These are phyloP conservation scores for Trametes sanguinea DNA, from an alignment of 768 basidiomycete genomes.

Conservation along the genomic window DNA sequence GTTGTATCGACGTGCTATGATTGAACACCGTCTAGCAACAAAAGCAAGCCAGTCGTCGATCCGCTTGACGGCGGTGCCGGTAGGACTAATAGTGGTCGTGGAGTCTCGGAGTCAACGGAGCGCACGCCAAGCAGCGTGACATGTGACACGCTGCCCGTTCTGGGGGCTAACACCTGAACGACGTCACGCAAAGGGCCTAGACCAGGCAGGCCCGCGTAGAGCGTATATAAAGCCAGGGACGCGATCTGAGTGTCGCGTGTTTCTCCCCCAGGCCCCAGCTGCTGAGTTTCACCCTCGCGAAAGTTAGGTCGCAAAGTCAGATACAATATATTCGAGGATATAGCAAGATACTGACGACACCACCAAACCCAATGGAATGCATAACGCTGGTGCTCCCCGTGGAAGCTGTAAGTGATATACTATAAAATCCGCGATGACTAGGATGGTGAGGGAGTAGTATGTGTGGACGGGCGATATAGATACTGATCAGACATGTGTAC, in stretches of 20 bases:
- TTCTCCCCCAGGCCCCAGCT: background rate
- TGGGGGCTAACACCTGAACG: background rate
- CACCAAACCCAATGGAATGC: constrained; percentile 16
- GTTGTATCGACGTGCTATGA: too few relatives aligned
- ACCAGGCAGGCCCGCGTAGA: background rate
- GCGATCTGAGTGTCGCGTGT: background rate
- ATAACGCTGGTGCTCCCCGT: background rate
- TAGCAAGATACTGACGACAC: constrained; percentile 6
- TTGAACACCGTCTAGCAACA: too few relatives aligned
- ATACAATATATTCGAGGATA: constrained; percentile 6
- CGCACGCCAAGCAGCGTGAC: background rate
- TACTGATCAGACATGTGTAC: constrained; percentile 14
- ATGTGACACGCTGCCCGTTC: constrained; percentile 5
- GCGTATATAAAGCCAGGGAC: background rate
- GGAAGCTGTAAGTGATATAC: constrained; percentile 1
- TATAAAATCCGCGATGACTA: background rate
- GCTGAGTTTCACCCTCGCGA: too few relatives aligned
- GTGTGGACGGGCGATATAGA: constrained; percentile 1
- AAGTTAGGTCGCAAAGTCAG: background rate
- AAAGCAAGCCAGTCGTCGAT: too few relatives aligned
- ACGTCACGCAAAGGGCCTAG: constrained; percentile 13
- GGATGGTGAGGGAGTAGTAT: constrained; percentile 8
- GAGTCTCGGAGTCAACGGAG: background rate
- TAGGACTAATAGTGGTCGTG: too few relatives aligned
- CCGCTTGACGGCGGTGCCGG: too few relatives aligned